A percentile compares a stretch with the other conserved stretches of the same genome.
Conservation (phyloP, 768 basidiomycete genomes). For the Grammothele lineata region DNA sequence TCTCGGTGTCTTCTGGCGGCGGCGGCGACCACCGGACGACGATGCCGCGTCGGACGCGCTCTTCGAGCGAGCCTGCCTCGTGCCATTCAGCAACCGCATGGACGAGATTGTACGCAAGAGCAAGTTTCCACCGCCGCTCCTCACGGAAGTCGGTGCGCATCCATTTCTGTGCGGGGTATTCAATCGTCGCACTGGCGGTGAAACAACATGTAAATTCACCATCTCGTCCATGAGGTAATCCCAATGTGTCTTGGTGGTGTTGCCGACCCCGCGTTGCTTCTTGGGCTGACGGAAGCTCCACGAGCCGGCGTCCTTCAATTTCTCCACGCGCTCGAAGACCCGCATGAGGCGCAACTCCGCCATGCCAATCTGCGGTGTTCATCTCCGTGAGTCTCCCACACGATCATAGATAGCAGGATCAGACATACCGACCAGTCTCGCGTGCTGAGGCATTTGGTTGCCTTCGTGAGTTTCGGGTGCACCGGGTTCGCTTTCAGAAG, state of each 20-base stretch:
- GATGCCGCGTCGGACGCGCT: conserved; percentile 61
- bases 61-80: conserved; percentile 57
- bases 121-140: conserved; percentile 89
- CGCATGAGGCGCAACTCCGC: conserved; percentile 73
- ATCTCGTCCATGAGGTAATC: conserved; percentile 96
- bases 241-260: conserved; percentile 82
- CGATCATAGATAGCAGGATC: neutral
- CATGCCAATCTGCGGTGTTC: conserved; percentile 58
- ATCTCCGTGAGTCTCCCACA: neutral
- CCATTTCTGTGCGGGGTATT: conserved; percentile 68
- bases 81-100: conserved; percentile 88
- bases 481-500: conserved; percentile 74
- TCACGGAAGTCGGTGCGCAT: conserved; percentile 94
- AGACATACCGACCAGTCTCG: conserved; percentile 81
- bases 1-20: conserved; percentile 28
- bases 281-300: conserved; percentile 97
- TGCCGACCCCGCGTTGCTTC: conserved; percentile 80
- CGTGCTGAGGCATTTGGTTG: conserved; percentile 74
- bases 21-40: conserved; percentile 62
- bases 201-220: conserved; percentile 43
- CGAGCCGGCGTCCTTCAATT: conserved; percentile 68
- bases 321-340: conserved; percentile 81
- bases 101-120: conserved; percentile 77
- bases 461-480: conserved; percentile 61
- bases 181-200: neutral